Conservation (phyloP, 73 alveolate genomes). For the Paramecium octaurelia region DNA sequence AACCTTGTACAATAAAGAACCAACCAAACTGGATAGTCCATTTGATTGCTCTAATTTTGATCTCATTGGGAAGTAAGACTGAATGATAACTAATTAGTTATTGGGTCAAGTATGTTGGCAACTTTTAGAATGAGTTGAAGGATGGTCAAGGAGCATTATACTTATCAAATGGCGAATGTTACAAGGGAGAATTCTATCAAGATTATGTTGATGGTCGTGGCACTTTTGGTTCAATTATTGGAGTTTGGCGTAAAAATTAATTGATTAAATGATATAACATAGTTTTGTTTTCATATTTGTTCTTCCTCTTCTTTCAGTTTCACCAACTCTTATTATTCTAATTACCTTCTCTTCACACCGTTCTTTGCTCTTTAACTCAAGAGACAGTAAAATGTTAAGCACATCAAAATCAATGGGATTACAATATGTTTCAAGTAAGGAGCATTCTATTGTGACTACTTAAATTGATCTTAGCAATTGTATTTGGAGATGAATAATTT, state of each 20-base stretch:
- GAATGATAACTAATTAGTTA: background rate
- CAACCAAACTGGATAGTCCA: background rate
- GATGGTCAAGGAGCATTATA: slow-evolving; percentile 52
- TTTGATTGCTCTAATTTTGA: slow-evolving; percentile 29
- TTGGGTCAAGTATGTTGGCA: slow-evolving; percentile 48
- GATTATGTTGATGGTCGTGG: slow-evolving; percentile 59
- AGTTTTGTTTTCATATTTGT: background rate
- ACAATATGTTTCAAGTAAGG: background rate
- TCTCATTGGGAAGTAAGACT: background rate
- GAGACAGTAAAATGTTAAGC: background rate
- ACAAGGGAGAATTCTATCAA: slow-evolving; percentile 34
- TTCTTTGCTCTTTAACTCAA: background rate
- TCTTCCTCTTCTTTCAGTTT: background rate
- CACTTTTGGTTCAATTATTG: background rate
- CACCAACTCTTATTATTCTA: background rate
- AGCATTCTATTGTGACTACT: background rate
- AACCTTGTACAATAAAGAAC: slow-evolving; percentile 26
- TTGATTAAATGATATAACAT: background rate
- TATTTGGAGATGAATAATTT: background rate
- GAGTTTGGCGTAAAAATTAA: slow-evolving; percentile 13
- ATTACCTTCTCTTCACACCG: background rate
- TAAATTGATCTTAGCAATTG: background rate
- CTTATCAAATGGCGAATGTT: slow-evolving; percentile 41
- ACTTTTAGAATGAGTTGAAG: slow-evolving; percentile 47
- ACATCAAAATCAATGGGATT: background rate